These are phyloP conservation scores for Actinomortierella wolfii DNA, from an alignment of 371 early-diverging fungal genomes.

Conservation along the genomic window DNA sequence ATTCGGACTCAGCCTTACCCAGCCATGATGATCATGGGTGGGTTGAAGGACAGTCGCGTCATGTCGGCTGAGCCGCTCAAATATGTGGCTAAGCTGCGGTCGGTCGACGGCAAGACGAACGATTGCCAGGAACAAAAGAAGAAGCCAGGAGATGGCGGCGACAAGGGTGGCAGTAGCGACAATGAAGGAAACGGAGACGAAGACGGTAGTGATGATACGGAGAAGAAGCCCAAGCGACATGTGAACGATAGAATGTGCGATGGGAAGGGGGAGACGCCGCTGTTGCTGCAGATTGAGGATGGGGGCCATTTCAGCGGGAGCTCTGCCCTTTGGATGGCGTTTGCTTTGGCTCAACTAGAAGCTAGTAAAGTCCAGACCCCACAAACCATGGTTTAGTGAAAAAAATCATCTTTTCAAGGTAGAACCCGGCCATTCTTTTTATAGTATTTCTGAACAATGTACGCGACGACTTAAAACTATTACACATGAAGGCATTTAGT, in stretches of 20 bases:
- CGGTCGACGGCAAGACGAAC: slow-evolving; percentile 35
- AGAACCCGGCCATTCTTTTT: no score
- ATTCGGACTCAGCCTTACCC: slow-evolving; percentile 46
- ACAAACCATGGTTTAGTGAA: no score
- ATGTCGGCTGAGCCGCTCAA: slow-evolving; percentile 59
- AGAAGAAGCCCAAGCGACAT: slow-evolving; percentile 1
- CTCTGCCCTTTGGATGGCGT: slow-evolving; percentile 40
- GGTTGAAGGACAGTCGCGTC: slow-evolving; percentile 53
- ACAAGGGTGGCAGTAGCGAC: slow-evolving; percentile 1
- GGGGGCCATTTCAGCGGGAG: slow-evolving; percentile 43
- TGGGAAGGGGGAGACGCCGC: slow-evolving; percentile 30
- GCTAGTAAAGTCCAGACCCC: slow-evolving; percentile 8
- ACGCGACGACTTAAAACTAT: no score
- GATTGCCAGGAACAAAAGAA: slow-evolving; percentile 17
- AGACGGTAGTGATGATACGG: background rate
- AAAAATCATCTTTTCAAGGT: no score
- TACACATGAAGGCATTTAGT: no score
- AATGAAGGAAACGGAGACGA: background rate
- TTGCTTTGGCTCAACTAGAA: slow-evolving; percentile 30
- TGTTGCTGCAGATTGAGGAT: slow-evolving; percentile 48
- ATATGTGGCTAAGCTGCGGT: slow-evolving; percentile 55
- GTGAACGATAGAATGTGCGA: slow-evolving; percentile 22
- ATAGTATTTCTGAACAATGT: no score
- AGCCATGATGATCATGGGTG: slow-evolving; percentile 49
- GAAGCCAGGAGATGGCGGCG: background rate